These are phyloP conservation scores for Colletotrichum sojae DNA, from an alignment of 2,329 filamentous ascomycete species.

Conservation along the genomic window DNA sequence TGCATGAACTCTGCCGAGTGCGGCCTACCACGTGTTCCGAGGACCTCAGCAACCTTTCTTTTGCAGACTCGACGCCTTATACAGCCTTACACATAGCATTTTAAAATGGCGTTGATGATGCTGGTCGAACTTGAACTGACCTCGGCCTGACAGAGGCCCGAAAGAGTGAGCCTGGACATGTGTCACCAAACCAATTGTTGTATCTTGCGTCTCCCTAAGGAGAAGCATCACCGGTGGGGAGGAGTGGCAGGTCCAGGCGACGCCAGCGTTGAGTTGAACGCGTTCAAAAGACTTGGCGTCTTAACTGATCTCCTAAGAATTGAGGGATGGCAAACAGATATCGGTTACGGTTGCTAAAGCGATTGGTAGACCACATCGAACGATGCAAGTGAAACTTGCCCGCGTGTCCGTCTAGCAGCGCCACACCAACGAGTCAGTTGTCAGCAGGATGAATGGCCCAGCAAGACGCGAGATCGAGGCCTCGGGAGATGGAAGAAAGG, in stretches of 20 bases:
- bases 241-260: slow-evolving; percentile 12
- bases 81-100: not conserved
- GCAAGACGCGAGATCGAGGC: not conserved
- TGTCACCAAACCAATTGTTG: too few relatives aligned
- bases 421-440: slow-evolving; percentile 15
- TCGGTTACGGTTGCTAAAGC: slow-evolving; percentile 27
- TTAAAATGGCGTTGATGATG: not conserved
- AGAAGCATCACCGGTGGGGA: too few relatives aligned
- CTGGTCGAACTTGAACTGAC: not conserved
- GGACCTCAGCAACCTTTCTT: not conserved
- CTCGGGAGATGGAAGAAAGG: not conserved
- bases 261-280: slow-evolving; percentile 15
- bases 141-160: not conserved
- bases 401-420: not conserved
- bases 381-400: slow-evolving; percentile 23
- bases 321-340: slow-evolving; percentile 6
- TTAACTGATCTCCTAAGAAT: slow-evolving; percentile 8
- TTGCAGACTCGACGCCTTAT: not conserved
- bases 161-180: not conserved
- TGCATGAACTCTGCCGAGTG: slow-evolving; percentile 8
- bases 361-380: slow-evolving; percentile 13
- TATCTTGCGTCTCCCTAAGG: too few relatives aligned
- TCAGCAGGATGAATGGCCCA: not conserved
- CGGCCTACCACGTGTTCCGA: slow-evolving; percentile 2
- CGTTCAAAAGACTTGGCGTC: slow-evolving; percentile 22